Base-by-base conservation (phyloP, 345 rosid genomes). In the Gossypium australe region DNA sequence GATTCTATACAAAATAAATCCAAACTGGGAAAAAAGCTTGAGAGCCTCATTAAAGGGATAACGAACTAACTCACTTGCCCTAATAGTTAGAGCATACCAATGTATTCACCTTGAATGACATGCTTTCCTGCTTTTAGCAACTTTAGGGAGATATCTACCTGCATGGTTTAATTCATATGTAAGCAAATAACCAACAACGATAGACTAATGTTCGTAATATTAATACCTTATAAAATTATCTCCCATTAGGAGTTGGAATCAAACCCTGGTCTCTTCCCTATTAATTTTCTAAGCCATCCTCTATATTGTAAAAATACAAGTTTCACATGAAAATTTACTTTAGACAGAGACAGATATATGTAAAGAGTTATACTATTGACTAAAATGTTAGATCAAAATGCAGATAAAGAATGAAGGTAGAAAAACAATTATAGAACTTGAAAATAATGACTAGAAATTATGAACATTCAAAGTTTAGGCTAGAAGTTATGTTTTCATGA, bases 91-190 rank as follows among this genome's bases (percentile, higher is more conserved):
- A 52, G 22, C 71, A 70, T 57, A 52, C 47, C 75, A 68, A 0
- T 16, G 5, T 51, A 47, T 74, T 85, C 55, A 90, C 97, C 98
- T 88, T 94, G 98, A 82, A 92, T 86, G 75, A 94, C 93, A 78
- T 92, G 97, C 80, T 94, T 92, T 78, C 95, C 97, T 17, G 89
- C 92, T 86, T 87, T 87, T n/a, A 91, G 86, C 85, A 94, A 87
- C 84, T 83, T 88, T 65, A 94, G 57, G 27, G 97, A 89, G 80
- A 86, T 84, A 78, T 90, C 94, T 78, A 89, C 94, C 98, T 94
- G 81, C 83, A 86, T 1, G 47, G 22, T 73, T 83, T 45, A 22
- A 38, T 73, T 51, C 48, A 51, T 11, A 52, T 7, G 57, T 6
- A 59, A 24, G 64, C 43, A 59, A 11, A 22, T 59, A 22, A 7